Base-by-base conservation (phyloP, 495 filamentous ascomycete genomes). In the Penicillium pulvis region DNA sequence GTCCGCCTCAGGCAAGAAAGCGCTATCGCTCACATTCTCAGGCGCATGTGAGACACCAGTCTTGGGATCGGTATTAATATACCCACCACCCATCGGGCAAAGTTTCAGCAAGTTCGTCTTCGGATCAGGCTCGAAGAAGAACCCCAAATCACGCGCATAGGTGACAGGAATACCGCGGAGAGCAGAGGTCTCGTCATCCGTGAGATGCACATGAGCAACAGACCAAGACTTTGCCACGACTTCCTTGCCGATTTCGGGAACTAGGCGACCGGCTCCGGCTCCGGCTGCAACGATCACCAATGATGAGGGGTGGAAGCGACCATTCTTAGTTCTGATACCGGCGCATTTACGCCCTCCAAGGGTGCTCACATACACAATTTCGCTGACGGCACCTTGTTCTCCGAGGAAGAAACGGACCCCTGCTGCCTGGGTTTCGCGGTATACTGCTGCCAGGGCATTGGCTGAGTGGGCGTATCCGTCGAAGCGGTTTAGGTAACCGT, bases 51-150 rank as follows among this genome's bases (percentile, higher is more conserved):
- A 75, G 3, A 73, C 55, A 1, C 71, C 72, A 4, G 67, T 70
- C 51, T 60, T 55, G 2, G 71, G 60, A 52, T 77, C 67, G 2
- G 65, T 78, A 51, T 85, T 85, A 44, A 80, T 77, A 57, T 80
- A 84, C 2, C 82, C 84, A 0, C 76, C 78, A 17, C 80, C 79
- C 61, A 79, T 73, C 0, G 82, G 79, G 46, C 81, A 83, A 11
- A 86, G 61, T 72, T 85, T 86, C 33, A 84, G 55, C 23, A 84
- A 57, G 28, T 79, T 75, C 0, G 81, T 83, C 62, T 76, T 74
- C 1, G 72, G 76, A 61, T 84, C 82, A 0, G 83, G 82, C 60
- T 85, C 82, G 53, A 85, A 87, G 64, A 84, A 82, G 70, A 85
- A 85, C 0, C 82, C 82, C 16, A 85, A 64, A 65, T 85, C 82